These are phyloP conservation scores for Aureobasidium subglaciale DNA, from an alignment of 2,329 filamentous ascomycete genomes.

Conservation along the genomic window DNA sequence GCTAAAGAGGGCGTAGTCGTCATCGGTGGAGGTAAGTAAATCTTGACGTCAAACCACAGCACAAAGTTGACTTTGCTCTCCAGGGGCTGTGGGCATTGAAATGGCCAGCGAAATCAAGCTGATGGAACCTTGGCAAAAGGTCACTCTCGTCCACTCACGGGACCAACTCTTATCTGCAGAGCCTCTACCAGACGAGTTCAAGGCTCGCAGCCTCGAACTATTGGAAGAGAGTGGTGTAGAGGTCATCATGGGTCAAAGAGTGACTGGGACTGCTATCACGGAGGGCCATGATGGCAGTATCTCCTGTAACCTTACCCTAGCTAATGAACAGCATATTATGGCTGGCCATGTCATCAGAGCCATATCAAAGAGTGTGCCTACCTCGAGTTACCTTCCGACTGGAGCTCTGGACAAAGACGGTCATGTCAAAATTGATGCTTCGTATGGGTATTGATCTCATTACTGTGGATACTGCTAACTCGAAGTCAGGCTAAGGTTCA, in stretches of 20 bases:
- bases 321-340: conserved; percentile 51
- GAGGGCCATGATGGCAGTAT: conserved; percentile 32
- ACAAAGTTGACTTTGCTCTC: background rate
- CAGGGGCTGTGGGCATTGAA: conserved; percentile 70
- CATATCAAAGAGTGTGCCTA: conserved; percentile 56
- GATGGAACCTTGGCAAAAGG: conserved; percentile 54
- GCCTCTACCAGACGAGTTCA: conserved; percentile 62
- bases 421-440: conserved; percentile 52
- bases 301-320: conserved; percentile 46
- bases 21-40: conserved; percentile 58
- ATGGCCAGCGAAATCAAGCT: conserved; percentile 73
- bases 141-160: conserved; percentile 70
- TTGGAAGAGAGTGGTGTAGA: conserved; percentile 58
- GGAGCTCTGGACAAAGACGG: conserved; percentile 56
- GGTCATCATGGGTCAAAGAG: conserved; percentile 53
- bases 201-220: conserved; percentile 52
- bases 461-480: background rate
- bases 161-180: conserved; percentile 65
- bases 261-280: conserved; percentile 37
- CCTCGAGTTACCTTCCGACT: conserved; percentile 55
- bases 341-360: conserved; percentile 64
- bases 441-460: background rate
- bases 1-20: conserved; percentile 57
- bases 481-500: conserved; percentile 47
- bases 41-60: background rate